Conservation (phyloP, 306 rosid genomes). For the Quercus cerris region DNA sequence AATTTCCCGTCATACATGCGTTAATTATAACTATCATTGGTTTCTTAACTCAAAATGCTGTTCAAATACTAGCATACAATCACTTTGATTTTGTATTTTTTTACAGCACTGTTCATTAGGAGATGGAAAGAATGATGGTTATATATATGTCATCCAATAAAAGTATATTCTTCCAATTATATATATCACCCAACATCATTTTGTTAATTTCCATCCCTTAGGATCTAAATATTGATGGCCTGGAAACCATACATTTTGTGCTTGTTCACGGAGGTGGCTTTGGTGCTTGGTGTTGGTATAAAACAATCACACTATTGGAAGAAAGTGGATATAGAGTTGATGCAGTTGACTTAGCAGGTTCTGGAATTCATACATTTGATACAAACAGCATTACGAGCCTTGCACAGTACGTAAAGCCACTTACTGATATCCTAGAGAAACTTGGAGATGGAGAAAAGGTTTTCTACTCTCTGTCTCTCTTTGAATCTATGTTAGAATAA, state of each 20-base stretch:
- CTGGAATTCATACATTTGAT: slow-evolving; percentile 82
- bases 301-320: slow-evolving; percentile 88
- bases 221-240: slow-evolving; percentile 70
- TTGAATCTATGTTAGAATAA: not conserved
- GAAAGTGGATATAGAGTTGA: slow-evolving; percentile 77
- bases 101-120: not conserved
- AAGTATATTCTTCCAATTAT: not conserved
- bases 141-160: not conserved
- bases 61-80: not conserved
- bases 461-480: slow-evolving; percentile 6
- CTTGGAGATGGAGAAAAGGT: slow-evolving; percentile 82
- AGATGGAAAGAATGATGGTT: not conserved
- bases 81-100: not conserved
- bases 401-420: slow-evolving; percentile 89
- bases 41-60: not conserved
- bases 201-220: slow-evolving; percentile 9
- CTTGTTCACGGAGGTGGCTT: slow-evolving; percentile 99
- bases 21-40: not conserved
- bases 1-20: not conserved
- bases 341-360: slow-evolving; percentile 90
- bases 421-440: slow-evolving; percentile 64
- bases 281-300: slow-evolving; percentile 99
- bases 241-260: slow-evolving; percentile 83
- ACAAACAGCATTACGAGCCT: slow-evolving; percentile 65
- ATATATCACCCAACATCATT: not conserved